Evolutionary conservation across 768 basidiomycete genomes (phyloP), one percentile per base, ranked within the genome.

Genomic region (Lentinula guzmanii): DNA sequence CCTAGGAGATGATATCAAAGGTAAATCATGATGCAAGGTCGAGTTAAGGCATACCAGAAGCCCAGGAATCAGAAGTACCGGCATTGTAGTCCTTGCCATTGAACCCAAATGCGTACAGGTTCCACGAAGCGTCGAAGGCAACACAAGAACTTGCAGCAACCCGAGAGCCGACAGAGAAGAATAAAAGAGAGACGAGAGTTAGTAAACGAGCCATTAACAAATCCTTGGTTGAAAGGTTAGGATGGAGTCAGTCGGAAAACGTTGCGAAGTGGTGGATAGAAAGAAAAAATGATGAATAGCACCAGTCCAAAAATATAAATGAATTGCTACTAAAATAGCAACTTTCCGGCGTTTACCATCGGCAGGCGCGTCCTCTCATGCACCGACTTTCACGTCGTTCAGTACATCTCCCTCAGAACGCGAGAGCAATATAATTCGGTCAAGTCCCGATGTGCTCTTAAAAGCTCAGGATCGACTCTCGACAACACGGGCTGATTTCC

Each of bases 71-170:
- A 67, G 86, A 84, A 3, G 83, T 75, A 11, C 93, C 91, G 54
- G 90, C 86, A 66, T 83, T 86, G 77, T 89, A 95, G 72, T 97
- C 95, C 68, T 90, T 88, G 62, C 86, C 87, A 60, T 87, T 83
- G 63, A 92, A 83, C 59, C 90, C 91, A 70, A 98, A 92, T 21
- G 88, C 91, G 57, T 92, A 84, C 57, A 98, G 81, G 72, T 95
- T 93, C 86, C 88, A 94, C 66, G 74, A 76, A 46, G 78, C 68
- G 69, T 96, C 94, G 69, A 95, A 95, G 21, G 87, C 82, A 42
- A 93, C 77, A 70, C 94, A 96, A 3, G 86, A 79, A 16, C 75
- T 72, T 2, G 79, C 74, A 37, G 67, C 70, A 62, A 77, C 76
- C 42, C 70, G 61, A 11, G 74, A 69, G 54, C 71, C 66, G 58